phyloP scores from a whole-genome alignment of 352 stramenopile species.

The Globisporangium yorkense region DNA sequence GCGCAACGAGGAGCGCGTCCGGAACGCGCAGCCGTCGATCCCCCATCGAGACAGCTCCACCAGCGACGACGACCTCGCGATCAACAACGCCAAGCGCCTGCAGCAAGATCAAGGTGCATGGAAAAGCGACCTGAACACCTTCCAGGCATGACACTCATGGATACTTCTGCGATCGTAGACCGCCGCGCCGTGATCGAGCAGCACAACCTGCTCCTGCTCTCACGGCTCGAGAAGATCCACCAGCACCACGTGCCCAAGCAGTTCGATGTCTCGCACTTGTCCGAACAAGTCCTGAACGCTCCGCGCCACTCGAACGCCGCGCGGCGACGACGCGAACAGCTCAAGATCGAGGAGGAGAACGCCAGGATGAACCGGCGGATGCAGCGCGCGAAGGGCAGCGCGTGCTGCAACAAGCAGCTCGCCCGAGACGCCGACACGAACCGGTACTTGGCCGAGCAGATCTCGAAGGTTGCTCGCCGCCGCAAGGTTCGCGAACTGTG shows the following conservation, averaged over 20 bases:
- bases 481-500: conserved; percentile 37
- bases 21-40: conserved; percentile 36
- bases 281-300: conserved; percentile 30
- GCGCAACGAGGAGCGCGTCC: conserved; percentile 39
- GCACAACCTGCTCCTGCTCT: conserved; percentile 43
- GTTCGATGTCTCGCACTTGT: conserved; percentile 57
- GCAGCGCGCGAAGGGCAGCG: conserved; percentile 28
- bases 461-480: conserved; percentile 45
- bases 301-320: conserved; percentile 28
- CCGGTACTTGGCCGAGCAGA: conserved; percentile 44
- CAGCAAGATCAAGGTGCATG: conserved; percentile 48
- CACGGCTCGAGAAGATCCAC: conserved; percentile 51
- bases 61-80: conserved; percentile 15
- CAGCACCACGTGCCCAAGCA: conserved; percentile 39
- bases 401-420: conserved; percentile 43
- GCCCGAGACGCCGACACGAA: conserved; percentile 35
- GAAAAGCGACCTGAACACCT: not conserved
- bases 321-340: conserved; percentile 27
- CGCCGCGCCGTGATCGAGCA: conserved; percentile 38
- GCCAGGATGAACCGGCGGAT: conserved; percentile 34
- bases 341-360: conserved; percentile 48
- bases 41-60: conserved; percentile 23
- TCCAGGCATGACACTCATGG: not conserved
- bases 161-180: conserved; percentile 20
- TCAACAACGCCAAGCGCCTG: conserved; percentile 51